Base-by-base conservation (phyloP, 768 basidiomycete genomes). In the Suillus subaureus region DNA sequence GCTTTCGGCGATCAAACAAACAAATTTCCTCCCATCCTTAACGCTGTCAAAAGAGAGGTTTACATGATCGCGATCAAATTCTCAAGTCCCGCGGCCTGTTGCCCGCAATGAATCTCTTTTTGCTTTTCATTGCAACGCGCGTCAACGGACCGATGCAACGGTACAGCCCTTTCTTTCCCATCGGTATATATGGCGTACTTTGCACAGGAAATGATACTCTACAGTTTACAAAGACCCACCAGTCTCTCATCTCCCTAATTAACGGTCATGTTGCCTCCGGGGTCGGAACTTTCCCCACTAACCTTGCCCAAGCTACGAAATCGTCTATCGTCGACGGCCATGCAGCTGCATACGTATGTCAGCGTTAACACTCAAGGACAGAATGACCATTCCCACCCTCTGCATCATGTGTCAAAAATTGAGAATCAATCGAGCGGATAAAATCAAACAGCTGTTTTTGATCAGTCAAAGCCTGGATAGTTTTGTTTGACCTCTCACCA, bases 291-390 rank as follows among this genome's bases (percentile, higher is more conserved):
- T 60, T 60, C 6, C 40, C 58, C 28, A 21, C 40, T 60, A 40
- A 28, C 72, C 83, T 87, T 47, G 87, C 90, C 71, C 82, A 89
- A 63, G 84, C 87, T 18, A 93, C 92, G 70, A 93, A 94, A 61
- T 92, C 91, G 70, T 96, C 93, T 67, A 95, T 91, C 28, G 89
- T 84, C 43, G 92, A 93, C 6, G 93, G 93, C 93, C 93, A 95
- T 2, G 94, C 90, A 56, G 85, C 93, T 93, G 71, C 47, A 67
- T 64, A 64, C 47, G 57, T 64, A 63, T 54, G 60, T 70, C 31
- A 63, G 35, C 12, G 61, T 68, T 23, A 64, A 56, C 0, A 56
- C 39, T 51, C 51, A 66, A 61, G 51, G 31, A 23, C 26, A 13
- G 28, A 60, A 26, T 52, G 54, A 72, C 80, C 43, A 62, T 49